phyloP scores from a whole-genome alignment of 306 rosid species.

The Trichosanthes cucumerina region DNA sequence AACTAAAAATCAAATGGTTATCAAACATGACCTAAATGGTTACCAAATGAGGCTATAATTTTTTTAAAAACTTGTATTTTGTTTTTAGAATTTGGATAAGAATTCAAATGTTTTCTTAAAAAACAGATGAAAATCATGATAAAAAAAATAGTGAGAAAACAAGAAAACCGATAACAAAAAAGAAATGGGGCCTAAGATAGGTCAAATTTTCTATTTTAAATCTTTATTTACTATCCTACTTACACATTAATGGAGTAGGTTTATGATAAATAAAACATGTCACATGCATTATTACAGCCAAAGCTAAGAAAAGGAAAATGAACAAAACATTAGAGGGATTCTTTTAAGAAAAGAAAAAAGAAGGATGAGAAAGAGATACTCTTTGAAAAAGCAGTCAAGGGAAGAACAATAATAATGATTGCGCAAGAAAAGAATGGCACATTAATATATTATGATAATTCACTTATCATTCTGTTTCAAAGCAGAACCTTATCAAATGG shows the following conservation, averaged over 20 bases:
- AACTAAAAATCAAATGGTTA: no score
- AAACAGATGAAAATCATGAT: no score
- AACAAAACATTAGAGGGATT: slow-evolving; percentile 2
- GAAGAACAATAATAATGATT: background rate
- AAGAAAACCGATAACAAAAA: no score
- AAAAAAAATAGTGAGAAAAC: no score
- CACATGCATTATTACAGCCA: background rate
- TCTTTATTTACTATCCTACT: background rate
- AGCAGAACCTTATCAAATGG: slow-evolving; percentile 18
- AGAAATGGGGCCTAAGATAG: background rate
- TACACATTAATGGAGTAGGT: background rate
- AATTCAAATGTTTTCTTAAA: no score
- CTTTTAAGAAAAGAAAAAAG: slow-evolving; percentile 3
- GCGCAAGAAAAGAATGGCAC: slow-evolving; percentile 24
- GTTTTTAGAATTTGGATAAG: no score
- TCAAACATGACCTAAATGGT: no score
- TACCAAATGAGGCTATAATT: no score
- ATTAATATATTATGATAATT: slow-evolving; percentile 2
- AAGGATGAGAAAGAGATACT: background rate
- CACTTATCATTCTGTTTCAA: slow-evolving; percentile 12
- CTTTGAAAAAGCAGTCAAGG: slow-evolving; percentile 34
- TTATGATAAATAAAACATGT: background rate
- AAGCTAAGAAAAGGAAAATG: background rate
- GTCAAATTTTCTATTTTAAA: background rate
- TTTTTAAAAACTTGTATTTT: no score